Evolutionary conservation across 495 filamentous ascomycete genomes (phyloP), one percentile per base, ranked within the genome.

Genomic region (Hypoxylon trugodes): DNA sequence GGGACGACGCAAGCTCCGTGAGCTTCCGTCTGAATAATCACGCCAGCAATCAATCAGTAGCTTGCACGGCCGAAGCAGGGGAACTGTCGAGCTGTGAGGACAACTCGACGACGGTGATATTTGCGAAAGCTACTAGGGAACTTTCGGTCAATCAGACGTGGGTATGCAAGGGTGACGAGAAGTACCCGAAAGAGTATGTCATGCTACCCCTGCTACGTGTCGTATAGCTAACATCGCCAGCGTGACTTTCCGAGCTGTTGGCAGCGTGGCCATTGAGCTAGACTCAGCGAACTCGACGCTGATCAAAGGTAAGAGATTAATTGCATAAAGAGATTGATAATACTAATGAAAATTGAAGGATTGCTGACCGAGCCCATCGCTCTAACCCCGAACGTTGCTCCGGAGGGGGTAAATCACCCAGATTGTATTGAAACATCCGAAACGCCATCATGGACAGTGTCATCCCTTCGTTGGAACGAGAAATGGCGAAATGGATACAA

Each of bases 401-500:
- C 64, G 4, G 58, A 67, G 24, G 64, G 64, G 5, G 64, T 67
- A 3, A 67, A 67, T 41, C 33, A 61, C 21, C 58, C 64, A 5
- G 58, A 40, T 15, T 67, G 64, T 35, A 45, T 67, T 40, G 64
- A 62, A 12, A 37, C 40, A 1, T 67, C 64, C 6, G 57, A 52
- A 32, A 22, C 38, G 30, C 64, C 64, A 16, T 41, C 51, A 6
- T 67, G 64, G 64, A 54, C 37, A 33, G 50, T 67, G 3, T 52
- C n/a, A n/a, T n/a, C n/a, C n/a, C 64, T 13, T 61, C 57, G 15
- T 62, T 67, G 64, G 64, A 67, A 67, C 25, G 64, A 67, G 52
- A 62, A 12, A 1, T 67, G 50, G 51, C 22, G 37, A 4, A 37
- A 49, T 13, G 45, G 38, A 6, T 61, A 54, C 26, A 53, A 48